Evolutionary conservation across 1,284 basidiomycete species (phyloP), one percentile per base, ranked within the genome.

Genomic region (Cutaneotrichosporon cutaneum): DNA sequence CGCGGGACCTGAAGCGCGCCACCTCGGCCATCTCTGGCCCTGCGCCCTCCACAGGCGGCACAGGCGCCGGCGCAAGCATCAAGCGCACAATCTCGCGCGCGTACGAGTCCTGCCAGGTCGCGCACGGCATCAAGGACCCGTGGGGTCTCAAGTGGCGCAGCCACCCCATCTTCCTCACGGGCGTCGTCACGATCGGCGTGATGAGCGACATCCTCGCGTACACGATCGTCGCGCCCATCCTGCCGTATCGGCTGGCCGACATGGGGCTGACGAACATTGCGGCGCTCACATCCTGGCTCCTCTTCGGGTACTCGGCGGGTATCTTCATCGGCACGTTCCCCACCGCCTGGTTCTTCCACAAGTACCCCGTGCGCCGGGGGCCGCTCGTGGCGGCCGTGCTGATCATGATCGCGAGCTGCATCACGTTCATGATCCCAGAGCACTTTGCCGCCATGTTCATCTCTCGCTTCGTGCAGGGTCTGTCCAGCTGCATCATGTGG

Each of bases 381-480:
- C 88, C 88, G 2, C 80, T 92, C 42, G 70, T 90, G 6, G 59
- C 81, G 8, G 89, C 66, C 35, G 67, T 74, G 21, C 14, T 73
- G 13, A 61, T 70, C 10, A 63, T 76, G 14, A 66, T 70, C 56
- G 68, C 44, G 10, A 61, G 63, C 83, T 86, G 18, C 84, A 86
- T 90, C 24, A 81, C 91, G 80, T 83, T 92, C 54, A 91, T 91
- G 89, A 85, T 89, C 63, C 87, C 88, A 0, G 85, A 84, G 2
- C 83, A 81, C 22, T 92, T 86, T 70, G 81, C 85, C 77, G 78
- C 88, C 14, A 90, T 92, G 88, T 85, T 84, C 14, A 45, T 90
- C 32, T 87, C 88, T 18, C 85, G 90, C 22, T 77, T 87, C 18
- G 61, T 90, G 9, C 90, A 91, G 76, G 90, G 90, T 1, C 78